A percentile compares a stretch with the other conserved stretches of the same genome.
phyloP scores from a whole-genome alignment of 768 basidiomycete genomes.

The Ramaria sp. region DNA sequence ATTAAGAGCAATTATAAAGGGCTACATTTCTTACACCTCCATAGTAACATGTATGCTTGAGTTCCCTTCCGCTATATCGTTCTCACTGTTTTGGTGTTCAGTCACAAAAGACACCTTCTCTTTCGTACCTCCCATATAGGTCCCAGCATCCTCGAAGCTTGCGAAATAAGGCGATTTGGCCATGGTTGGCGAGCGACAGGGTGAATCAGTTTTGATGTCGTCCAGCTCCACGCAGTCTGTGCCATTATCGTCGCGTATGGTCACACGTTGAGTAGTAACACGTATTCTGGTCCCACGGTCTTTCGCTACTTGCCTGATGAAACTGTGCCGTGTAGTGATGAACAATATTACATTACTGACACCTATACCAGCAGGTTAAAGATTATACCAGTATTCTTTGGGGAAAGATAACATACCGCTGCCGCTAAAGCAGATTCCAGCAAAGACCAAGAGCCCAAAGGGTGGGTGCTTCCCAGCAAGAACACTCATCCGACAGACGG shows the following conservation, averaged over 20 bases:
- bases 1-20: no score
- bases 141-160: background rate
- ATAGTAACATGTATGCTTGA: no score
- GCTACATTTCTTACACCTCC: no score
- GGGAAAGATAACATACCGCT: background rate
- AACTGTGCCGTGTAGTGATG: conserved; percentile 7
- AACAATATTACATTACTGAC: conserved; percentile 3
- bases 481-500: conserved; percentile 6
- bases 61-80: no score
- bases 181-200: background rate
- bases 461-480: conserved; percentile 3
- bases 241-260: background rate
- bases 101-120: background rate
- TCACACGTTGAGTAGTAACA: conserved; percentile 4
- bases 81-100: background rate
- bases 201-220: background rate
- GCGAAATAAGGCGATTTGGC: background rate
- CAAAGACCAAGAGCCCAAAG: conserved; percentile 1
- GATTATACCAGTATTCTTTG: background rate
- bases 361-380: background rate
- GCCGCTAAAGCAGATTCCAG: background rate
- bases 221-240: background rate
- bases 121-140: background rate
- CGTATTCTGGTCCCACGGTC: background rate
- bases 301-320: background rate